Conservation (phyloP, 192 early-diverging fungal species). For the Rhizophagus clarus region DNA sequence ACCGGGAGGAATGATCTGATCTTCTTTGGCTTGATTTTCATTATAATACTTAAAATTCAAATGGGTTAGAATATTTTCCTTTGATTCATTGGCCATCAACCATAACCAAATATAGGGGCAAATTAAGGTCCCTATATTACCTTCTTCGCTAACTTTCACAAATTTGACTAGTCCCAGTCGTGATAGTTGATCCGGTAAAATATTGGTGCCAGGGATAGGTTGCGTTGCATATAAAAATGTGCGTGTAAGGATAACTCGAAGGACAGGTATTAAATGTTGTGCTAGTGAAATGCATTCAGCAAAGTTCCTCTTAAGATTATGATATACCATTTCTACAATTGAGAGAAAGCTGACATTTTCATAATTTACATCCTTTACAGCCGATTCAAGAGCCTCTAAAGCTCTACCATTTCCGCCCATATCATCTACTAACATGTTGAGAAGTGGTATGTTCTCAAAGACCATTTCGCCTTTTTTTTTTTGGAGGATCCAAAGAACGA, state of each 20-base stretch:
- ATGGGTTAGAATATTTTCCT: constrained; percentile 27
- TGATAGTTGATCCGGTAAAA: background rate
- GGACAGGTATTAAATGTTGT: background rate
- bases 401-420: constrained; percentile 14
- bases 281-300: background rate
- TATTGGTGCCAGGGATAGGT: constrained; percentile 3
- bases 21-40: constrained; percentile 32
- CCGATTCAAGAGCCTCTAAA: background rate
- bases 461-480: background rate
- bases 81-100: constrained; percentile 34
- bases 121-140: constrained; percentile 29
- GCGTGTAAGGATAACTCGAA: background rate
- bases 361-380: background rate
- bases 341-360: background rate
- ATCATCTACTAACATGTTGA: constrained; percentile 2
- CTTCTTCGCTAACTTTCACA: background rate
- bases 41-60: constrained; percentile 31
- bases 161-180: background rate
- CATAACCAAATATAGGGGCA: constrained; percentile 43
- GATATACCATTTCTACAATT: background rate
- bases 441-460: background rate
- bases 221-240: background rate
- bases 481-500: constrained; percentile 2
- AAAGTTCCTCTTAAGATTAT: background rate
- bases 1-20: constrained; percentile 35